Base-by-base conservation (phyloP, 2,329 filamentous ascomycete species). In the Claviceps paspali region DNA sequence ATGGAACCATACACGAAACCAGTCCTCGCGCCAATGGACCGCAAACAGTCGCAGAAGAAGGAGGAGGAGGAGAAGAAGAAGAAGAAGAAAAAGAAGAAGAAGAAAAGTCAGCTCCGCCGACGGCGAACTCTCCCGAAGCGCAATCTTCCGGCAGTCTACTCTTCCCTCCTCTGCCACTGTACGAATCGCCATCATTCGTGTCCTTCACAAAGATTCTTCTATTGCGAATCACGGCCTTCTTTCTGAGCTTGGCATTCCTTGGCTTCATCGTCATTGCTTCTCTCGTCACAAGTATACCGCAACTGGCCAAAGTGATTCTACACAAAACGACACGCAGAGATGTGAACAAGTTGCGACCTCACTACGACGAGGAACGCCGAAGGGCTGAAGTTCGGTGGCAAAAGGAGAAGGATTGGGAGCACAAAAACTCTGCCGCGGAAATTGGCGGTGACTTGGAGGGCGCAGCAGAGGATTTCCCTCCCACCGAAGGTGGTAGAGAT, bases 81-180 rank as follows among this genome's bases (percentile, higher is more conserved):
- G n/a, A n/a, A n/a, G n/a, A n/a, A n/a, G n/a, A n/a, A n/a, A n/a
- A n/a, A n/a, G n/a, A n/a, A n/a, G n/a, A n/a, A n/a, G 6, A 7
- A 11, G 19, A 29, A 7, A 19, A 29, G 15, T 3, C 11, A n/a
- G 14, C 27, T 3, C 19, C 15, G 19, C 10, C 12, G 14, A 27
- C 8, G 15, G 22, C 14, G 12, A 37, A 3, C 3, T n/a, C n/a
- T n/a, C n/a, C 8, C 11, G 14, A 19, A 7, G 21, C 21, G 15
- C 22, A 15, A 15, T 11, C 10, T n/a, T 6, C 26, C 44, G 87
- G 82, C 2, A 79, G 87, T 46, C 81, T 83, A 3, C 62, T 93
- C 5, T 95, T 95, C 46, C 86, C 86, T 5, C 82, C 84, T 2
- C 57, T 94, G 7, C 86, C 86, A 0, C 63, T 84, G 1, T 94